Conservation (phyloP, 1,139 yeast genomes). For the Schizosaccharomyces versatilis region DNA sequence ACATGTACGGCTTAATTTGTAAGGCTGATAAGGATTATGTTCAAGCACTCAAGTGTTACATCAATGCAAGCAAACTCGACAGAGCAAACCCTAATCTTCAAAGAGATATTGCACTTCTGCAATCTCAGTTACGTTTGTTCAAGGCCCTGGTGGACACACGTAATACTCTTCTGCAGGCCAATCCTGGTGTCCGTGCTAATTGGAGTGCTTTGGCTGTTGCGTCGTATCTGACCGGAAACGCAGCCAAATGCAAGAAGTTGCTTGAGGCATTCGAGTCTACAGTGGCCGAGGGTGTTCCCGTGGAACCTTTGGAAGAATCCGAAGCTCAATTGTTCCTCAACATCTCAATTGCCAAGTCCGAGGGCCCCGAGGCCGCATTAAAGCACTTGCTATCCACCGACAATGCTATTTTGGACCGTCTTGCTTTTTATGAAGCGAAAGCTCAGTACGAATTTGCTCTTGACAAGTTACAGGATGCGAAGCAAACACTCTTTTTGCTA, state of each 20-base stretch:
- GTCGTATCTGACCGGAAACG: conserved; percentile 51
- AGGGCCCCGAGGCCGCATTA: background rate
- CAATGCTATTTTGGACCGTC: background rate
- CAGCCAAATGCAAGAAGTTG: conserved; percentile 45
- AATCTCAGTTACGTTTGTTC: conserved; percentile 59
- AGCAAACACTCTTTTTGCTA: conserved; percentile 42
- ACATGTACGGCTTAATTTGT: conserved; percentile 67
- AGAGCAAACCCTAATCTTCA: conserved; percentile 58
- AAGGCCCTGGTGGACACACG: conserved; percentile 35
- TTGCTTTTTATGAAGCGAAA: conserved; percentile 29
- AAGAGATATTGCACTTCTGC: conserved; percentile 62
- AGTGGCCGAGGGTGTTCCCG: conserved; percentile 24
- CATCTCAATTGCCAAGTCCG: background rate
- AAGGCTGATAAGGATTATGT: conserved; percentile 45
- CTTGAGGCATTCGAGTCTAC: conserved; percentile 53
- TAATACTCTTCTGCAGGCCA: conserved; percentile 44
- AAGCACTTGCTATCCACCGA: background rate
- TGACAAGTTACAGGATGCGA: conserved; percentile 35
- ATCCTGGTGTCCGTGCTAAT: conserved; percentile 69
- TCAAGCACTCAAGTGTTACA: conserved; percentile 63
- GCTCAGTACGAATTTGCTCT: conserved; percentile 36
- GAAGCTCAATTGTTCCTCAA: background rate
- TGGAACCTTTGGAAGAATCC: background rate
- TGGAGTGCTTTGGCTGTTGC: conserved; percentile 87
- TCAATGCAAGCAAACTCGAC: conserved; percentile 57